Evolutionary conservation across 129 eudicot genomes (phyloP), one percentile per base, ranked within the genome.

Genomic region (Dittrichia graveolens): DNA sequence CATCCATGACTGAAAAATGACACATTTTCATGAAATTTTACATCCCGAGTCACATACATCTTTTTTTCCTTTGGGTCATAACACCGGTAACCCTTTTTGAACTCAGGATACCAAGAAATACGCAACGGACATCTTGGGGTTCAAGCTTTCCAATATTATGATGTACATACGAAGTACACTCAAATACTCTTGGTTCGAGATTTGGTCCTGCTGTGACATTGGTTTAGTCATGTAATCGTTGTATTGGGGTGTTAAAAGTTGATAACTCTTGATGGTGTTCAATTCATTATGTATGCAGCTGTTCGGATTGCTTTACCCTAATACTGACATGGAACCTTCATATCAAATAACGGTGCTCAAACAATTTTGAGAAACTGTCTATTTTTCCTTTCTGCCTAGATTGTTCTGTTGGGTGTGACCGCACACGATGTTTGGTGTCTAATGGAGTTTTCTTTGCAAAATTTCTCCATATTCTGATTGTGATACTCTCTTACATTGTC

Each of bases 161-260:
- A 14, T 42, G 52, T 12, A 65, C 50, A 41, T 65, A 42, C 7
- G 38, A n/a, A 35, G 54, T 41, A 45, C 50, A 43, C 53, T 35
- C 40, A 55, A 54, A 75, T 37, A 55, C 58, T 6, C 74, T 24
- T 15, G 73, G 73, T 31, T 75, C 79, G 46, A 73, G 78, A 73
- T 61, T 73, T 8, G 70, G 61, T 18, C 12, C 7, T 18, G 34
- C 56, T 44, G 70, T 60, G 46, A 73, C 16, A 45, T 66, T 44
- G 6, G 46, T 31, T 31, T 11, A 16, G 4, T 61, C 66, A 16
- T 50, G 10, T 54, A 75, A 34, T 5, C 5, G 43, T 40, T 40
- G 43, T 5, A 40, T 3, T 3, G 43, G 43, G 3, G 43, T 40
- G n/a, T n/a, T n/a, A n/a, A n/a, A n/a, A n/a, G n/a, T n/a, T n/a